Base-by-base conservation (phyloP, 176 grass and related monocot species). In the Aegilops sharonensis region DNA sequence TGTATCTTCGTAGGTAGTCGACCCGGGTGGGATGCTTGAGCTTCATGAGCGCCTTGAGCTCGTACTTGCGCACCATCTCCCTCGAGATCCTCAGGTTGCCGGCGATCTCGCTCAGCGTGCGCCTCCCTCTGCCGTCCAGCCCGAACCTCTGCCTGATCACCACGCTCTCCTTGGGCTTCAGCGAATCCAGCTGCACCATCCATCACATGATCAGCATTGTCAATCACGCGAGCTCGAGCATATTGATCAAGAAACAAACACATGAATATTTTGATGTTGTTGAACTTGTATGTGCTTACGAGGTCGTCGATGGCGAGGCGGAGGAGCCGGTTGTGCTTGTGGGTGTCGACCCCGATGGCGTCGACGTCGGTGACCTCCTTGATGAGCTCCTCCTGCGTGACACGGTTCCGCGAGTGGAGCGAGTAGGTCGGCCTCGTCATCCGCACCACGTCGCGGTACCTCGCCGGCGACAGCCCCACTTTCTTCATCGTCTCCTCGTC, bases 21-120 rank as follows among this genome's bases (percentile, higher is more conserved):
- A 98, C 89, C 10, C 96, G 78, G 0, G 93, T 85, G 2, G 96
- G 96, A 83, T 98, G 96, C 59, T 95, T 98, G 67, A 98, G 93
- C 91, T 98, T 98, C 88, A 98, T 95, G 25, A 98, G 89, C 30
- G 93, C 96, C 91, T 98, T 98, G 76, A 98, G 68, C 88, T 98
- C 96, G 72, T 98, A 81, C 84, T 98, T 95, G 71, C 96, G 87
- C 11, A 94, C 96, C 96, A 95, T 95, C 76, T 98, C 93, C 82
- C 91, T 89, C 0, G 96, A 95, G 78, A 98, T 98, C 61, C 52
- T 94, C 21, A 98, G 91, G 63, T 98, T 98, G 4, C 93, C 90
- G 7, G 90, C 93, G 59, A 98, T 87, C 91, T 98, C 95, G 68
- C 89, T 84, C 30, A 98, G 78, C 0, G 91, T 92, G n/a, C 95